Conservation (phyloP, 2,329 filamentous ascomycete species). For the Penicillium concentricum region DNA sequence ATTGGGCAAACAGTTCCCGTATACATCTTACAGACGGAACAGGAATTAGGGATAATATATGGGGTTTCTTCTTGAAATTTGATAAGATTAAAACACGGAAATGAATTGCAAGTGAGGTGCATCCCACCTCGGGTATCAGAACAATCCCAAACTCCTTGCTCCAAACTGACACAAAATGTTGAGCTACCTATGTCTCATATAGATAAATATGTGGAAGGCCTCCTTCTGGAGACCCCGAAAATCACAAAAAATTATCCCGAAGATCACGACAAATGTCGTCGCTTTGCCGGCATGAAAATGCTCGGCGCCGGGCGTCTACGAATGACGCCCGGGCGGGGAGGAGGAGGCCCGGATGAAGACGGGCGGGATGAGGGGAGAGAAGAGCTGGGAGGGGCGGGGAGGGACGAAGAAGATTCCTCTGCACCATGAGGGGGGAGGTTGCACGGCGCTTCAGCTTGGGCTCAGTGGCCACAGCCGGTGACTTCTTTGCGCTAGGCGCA, state of each 20-base stretch:
- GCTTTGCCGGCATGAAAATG: constrained; percentile 35
- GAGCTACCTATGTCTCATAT: background rate
- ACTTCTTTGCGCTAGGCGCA: background rate
- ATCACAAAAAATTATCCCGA: background rate
- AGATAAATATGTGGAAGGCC: background rate
- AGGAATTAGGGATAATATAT: background rate
- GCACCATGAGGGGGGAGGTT: constrained; percentile 1
- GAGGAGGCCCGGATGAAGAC: constrained; percentile 1
- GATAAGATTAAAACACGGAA: too few species aligned
- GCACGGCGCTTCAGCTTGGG: constrained; percentile 13
- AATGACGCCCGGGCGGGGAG: constrained; percentile 22
- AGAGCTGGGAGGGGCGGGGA: background rate
- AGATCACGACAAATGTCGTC: constrained; percentile 24
- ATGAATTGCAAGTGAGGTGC: background rate
- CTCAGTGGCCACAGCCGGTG: background rate
- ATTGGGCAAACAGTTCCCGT: background rate
- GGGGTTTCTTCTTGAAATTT: background rate
- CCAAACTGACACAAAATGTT: background rate
- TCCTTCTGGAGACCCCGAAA: background rate
- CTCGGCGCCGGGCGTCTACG: constrained; percentile 33
- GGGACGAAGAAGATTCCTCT: background rate
- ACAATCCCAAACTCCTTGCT: background rate
- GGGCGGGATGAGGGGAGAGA: background rate
- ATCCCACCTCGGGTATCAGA: constrained; percentile 4
- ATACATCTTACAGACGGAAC: background rate